Evolutionary conservation across 2,329 filamentous ascomycete species (phyloP).

Genomic region (Alternaria sp.): DNA sequence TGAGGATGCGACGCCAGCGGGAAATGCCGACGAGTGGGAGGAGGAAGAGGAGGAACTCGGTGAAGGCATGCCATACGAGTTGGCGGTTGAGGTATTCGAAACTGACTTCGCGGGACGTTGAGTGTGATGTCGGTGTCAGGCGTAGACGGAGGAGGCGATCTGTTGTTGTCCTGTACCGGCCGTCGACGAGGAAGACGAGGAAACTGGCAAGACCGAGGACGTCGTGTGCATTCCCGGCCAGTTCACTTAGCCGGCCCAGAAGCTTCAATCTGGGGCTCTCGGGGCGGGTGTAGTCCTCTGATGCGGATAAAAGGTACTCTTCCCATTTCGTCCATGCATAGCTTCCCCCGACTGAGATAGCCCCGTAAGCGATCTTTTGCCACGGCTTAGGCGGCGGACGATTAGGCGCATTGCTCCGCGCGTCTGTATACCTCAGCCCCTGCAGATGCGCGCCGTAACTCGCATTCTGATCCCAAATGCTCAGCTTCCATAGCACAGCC

Average conservation of each 20-base stretch:
- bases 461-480: constrained; percentile 95
- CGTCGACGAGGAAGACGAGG: constrained; percentile 88
- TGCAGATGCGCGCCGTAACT: constrained; percentile 94
- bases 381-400: constrained; percentile 75
- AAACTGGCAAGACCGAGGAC: constrained; percentile 85
- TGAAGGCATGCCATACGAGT: constrained; percentile 99
- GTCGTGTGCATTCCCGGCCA: constrained; percentile 77
- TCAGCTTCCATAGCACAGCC: constrained; percentile 88
- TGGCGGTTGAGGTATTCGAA: constrained; percentile 98
- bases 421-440: constrained; percentile 89
- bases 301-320: constrained; percentile 78
- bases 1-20: constrained; percentile 90
- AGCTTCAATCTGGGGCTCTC: constrained; percentile 61
- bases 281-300: constrained; percentile 73
- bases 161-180: constrained; percentile 87
- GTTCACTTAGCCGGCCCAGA: constrained; percentile 74
- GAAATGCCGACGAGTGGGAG: constrained; percentile 96
- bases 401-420: constrained; percentile 63
- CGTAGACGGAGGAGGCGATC: constrained; percentile 86
- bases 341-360: constrained; percentile 84
- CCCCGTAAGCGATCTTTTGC: constrained; percentile 85
- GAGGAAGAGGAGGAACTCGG: constrained; percentile 96
- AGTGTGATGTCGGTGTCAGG: constrained; percentile 80
- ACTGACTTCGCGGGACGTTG: constrained; percentile 88
- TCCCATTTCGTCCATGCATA: constrained; percentile 96